These are phyloP conservation scores for Cunninghamia lanceolata DNA, from an alignment of 75 land plant species.

Conservation along the genomic window DNA sequence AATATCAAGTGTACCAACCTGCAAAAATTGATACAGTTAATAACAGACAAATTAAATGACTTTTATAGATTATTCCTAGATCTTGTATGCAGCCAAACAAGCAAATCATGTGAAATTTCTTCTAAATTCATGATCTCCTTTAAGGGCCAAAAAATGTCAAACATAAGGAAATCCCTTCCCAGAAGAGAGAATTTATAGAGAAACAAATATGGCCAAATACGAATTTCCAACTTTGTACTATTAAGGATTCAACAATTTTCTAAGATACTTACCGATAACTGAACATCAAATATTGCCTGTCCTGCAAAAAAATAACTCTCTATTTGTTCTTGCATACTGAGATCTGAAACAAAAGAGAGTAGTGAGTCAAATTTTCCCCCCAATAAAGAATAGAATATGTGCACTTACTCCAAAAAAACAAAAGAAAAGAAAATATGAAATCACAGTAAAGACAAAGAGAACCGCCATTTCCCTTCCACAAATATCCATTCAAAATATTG, in stretches of 20 bases:
- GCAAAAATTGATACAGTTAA: neutral
- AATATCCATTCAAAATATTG: neutral
- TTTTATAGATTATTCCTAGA: neutral
- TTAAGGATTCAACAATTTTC: neutral
- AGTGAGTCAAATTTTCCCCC: neutral
- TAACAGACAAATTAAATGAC: neutral
- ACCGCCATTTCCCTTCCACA: neutral
- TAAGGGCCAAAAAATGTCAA: neutral
- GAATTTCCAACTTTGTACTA: neutral
- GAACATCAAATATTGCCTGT: slow-evolving; percentile 37
- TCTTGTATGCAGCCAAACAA: neutral
- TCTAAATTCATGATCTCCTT: neutral
- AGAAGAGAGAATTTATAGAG: neutral
- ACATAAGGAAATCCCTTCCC: neutral
- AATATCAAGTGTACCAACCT: slow-evolving; percentile 16
- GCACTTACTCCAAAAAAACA: neutral
- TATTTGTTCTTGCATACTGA: slow-evolving; percentile 35
- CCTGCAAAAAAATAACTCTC: slow-evolving; percentile 26
- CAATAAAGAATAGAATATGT: neutral
- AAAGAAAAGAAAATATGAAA: neutral
- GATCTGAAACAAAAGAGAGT: slow-evolving; percentile 16
- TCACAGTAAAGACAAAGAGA: neutral
- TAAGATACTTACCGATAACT: slow-evolving; percentile 24
- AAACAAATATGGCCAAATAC: neutral
- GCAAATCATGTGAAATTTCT: neutral